A percentile compares a stretch with the other conserved stretches of the same genome.
These are phyloP conservation scores for Clonostachys solani DNA, from an alignment of 2,329 filamentous ascomycete species.

Conservation along the genomic window DNA sequence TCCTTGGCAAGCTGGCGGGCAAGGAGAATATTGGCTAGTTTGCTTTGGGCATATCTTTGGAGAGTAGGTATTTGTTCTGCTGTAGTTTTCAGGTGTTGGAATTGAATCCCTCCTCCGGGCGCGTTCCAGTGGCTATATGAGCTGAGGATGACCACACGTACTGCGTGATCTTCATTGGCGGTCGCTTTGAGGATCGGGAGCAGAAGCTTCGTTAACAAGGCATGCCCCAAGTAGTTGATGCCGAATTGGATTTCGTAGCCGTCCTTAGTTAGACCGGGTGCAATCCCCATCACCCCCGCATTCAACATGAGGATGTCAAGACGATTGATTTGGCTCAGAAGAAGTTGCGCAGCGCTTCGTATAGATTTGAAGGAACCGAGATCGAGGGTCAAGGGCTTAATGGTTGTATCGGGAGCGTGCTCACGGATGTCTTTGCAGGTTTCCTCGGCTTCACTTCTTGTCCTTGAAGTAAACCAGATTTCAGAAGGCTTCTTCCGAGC, in stretches of 20 bases:
- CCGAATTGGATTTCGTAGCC: slow-evolving; percentile 36
- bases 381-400: background rate
- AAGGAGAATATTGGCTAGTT: slow-evolving; percentile 15
- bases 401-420: background rate
- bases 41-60: slow-evolving; percentile 15
- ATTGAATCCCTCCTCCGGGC: slow-evolving; percentile 8
- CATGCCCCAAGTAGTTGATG: slow-evolving; percentile 48
- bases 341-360: slow-evolving; percentile 8
- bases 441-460: background rate
- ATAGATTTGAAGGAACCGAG: slow-evolving; percentile 6
- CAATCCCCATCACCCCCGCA: slow-evolving; percentile 13
- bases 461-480: background rate
- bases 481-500: background rate
- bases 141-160: slow-evolving; percentile 12
- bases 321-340: slow-evolving; percentile 6
- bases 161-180: slow-evolving; percentile 1
- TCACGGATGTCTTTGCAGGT: background rate
- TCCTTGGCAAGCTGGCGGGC: slow-evolving; percentile 10
- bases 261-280: slow-evolving; percentile 4
- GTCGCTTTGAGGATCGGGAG: slow-evolving; percentile 28
- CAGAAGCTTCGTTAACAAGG: slow-evolving; percentile 45
- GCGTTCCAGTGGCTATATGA: slow-evolving; percentile 11
- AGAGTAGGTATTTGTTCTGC: slow-evolving; percentile 7
- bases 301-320: slow-evolving; percentile 13
- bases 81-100: slow-evolving; percentile 12